phyloP scores from a whole-genome alignment of 129 eudicot genomes.

The Chrysanthemum seticuspe region DNA sequence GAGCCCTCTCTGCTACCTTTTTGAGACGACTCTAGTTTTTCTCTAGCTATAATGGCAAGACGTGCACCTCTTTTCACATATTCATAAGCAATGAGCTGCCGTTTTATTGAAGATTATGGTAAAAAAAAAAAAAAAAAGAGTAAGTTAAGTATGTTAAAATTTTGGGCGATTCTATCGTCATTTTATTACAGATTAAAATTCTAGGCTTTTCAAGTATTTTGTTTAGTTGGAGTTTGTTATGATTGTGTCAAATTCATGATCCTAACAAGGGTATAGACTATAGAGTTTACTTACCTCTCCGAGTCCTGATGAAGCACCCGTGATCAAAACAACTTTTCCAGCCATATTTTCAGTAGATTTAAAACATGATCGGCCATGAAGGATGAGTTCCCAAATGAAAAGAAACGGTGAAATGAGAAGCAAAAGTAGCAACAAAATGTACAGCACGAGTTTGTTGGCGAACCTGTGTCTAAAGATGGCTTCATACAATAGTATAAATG shows the following conservation, averaged over 20 bases:
- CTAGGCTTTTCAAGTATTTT: neutral
- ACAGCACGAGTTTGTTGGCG: slow-evolving; percentile 24
- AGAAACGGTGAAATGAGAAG: slow-evolving; percentile 14
- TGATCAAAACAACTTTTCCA: slow-evolving; percentile 49
- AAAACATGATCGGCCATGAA: slow-evolving; percentile 17
- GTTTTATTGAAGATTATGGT: neutral
- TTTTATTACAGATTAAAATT: too few relatives aligned
- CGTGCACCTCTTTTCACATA: slow-evolving; percentile 46
- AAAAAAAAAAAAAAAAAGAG: neutral
- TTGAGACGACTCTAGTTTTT: slow-evolving; percentile 37
- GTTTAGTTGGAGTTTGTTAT: neutral
- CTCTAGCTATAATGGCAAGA: slow-evolving; percentile 34
- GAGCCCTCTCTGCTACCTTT: slow-evolving; percentile 42
- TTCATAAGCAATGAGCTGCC: slow-evolving; percentile 44
- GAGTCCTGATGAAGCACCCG: slow-evolving; percentile 46
- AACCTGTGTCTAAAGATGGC: slow-evolving; percentile 14
- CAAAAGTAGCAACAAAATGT: slow-evolving; percentile 17
- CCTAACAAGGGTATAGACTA: neutral
- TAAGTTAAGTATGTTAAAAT: too few relatives aligned
- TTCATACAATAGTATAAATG: slow-evolving; percentile 27
- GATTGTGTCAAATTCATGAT: neutral
- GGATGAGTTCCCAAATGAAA: slow-evolving; percentile 25
- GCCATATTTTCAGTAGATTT: slow-evolving; percentile 26
- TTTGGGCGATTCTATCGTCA: too few relatives aligned
- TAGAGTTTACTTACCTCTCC: slow-evolving; percentile 8